These are phyloP conservation scores for Panicum hallii DNA, from an alignment of 202 grass and related monocot species.

Conservation along the genomic window DNA sequence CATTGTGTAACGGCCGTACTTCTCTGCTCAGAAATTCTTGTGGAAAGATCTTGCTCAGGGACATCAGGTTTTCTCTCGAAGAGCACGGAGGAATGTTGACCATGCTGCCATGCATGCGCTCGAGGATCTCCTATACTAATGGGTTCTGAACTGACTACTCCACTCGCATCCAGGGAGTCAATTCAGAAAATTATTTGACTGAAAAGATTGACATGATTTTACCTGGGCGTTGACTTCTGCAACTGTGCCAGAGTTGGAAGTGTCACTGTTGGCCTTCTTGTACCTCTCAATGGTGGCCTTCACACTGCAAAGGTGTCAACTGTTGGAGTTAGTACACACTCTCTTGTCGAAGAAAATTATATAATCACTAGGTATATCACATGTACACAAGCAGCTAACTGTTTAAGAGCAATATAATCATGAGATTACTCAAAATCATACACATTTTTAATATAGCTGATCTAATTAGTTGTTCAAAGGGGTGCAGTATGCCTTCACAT, in stretches of 20 bases:
- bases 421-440: not conserved
- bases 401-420: constrained; percentile 17
- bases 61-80: not conserved
- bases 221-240: constrained; percentile 87
- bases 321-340: not conserved
- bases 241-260: constrained; percentile 59
- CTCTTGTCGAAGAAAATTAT: not conserved
- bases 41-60: constrained; percentile 36
- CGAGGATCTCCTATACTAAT: not conserved
- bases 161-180: not conserved
- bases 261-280: constrained; percentile 85
- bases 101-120: not conserved
- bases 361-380: constrained; percentile 1
- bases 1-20: constrained; percentile 24
- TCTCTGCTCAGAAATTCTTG: constrained; percentile 36
- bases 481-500: too few species aligned
- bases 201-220: constrained; percentile 58
- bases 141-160: constrained; percentile 13
- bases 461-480: not conserved
- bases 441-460: not conserved
- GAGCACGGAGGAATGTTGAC: constrained; percentile 45
- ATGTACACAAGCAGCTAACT: constrained; percentile 7
- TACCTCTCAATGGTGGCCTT: constrained; percentile 95
- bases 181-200: constrained; percentile 12
- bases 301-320: constrained; percentile 63